Evolutionary conservation across 2,329 filamentous ascomycete genomes (phyloP), one percentile per base, ranked within the genome.

Genomic region (Colletotrichum sublineola): DNA sequence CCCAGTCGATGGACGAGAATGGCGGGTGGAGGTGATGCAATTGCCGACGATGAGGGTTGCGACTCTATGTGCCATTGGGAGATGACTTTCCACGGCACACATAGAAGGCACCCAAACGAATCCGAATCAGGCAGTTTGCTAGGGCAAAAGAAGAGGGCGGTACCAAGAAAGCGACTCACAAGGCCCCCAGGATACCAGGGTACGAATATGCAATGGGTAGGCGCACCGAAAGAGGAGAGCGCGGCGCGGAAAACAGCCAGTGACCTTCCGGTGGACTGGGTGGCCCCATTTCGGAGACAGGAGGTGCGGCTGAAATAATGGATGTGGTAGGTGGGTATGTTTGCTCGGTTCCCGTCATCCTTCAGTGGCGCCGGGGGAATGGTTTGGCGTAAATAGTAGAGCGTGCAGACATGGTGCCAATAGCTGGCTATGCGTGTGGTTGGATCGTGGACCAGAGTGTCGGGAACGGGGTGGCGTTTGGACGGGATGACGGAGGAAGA

Each of bases 361-460:
- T 62, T 24, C 18, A 24, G 42, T 66, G 62, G 68, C 68, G 53
- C 68, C 68, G 63, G 46, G 55, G 68, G 55, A 48, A 31, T 62
- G 68, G 68, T 71, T 71, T 67, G 68, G 48, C 56, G 61, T 50
- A 24, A 24, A 24, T 24, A 24, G 24, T 24, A 42, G 46, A 57
- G 56, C 53, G 61, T 46, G 56, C 46, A n/a, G 55, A 38, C 52
- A 57, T 57, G 55, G 55, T 66, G 53, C 44, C 42, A 52, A 65
- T 57, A 53, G 36, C 53, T 24, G 52, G 18, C 36, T 56, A 62
- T 67, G 63, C 24, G 62, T n/a, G 52, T n/a, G 52, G 56, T 36
- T 69, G 56, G 53, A 36, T 55, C 56, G 56, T 33, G 63, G 63
- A 57, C 68, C 68, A 67, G 42, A 67, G 56, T 56, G 48, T 56